Evolutionary conservation across 2,329 filamentous ascomycete genomes (phyloP).

Genomic region (Aureobasidium uvarum): DNA sequence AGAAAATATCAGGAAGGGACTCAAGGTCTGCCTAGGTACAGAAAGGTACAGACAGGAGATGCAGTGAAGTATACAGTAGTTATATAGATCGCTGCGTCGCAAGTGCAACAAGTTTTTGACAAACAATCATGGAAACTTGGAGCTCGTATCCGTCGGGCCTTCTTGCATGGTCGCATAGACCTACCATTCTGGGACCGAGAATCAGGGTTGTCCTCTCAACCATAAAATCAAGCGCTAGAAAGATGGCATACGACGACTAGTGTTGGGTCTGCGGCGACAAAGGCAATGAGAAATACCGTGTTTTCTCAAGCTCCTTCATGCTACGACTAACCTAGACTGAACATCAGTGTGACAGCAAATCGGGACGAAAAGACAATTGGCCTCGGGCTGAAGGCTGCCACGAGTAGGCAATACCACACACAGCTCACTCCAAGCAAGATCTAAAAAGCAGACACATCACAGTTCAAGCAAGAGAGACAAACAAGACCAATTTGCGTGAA

Average conservation of each 20-base stretch:
- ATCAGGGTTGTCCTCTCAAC: not conserved
- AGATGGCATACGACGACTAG: not conserved
- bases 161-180: not conserved
- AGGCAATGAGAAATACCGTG: too few species aligned
- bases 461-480: not conserved
- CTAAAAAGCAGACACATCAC: not conserved
- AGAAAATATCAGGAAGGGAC: not conserved
- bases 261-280: too few species aligned
- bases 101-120: not conserved
- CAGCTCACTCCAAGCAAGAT: too few species aligned
- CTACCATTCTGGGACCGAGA: not conserved
- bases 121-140: not conserved
- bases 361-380: too few species aligned
- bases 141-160: not conserved
- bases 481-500: not conserved
- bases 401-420: too few species aligned
- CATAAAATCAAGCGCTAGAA: not conserved
- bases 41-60: not conserved
- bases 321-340: too few species aligned
- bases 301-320: too few species aligned
- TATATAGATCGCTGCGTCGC: not conserved
- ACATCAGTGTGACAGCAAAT: too few species aligned
- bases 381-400: too few species aligned
- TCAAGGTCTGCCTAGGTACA: not conserved
- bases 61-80: not conserved